Base-by-base conservation (phyloP, 2,329 filamentous ascomycete species). In the Sporothrix mexicana region DNA sequence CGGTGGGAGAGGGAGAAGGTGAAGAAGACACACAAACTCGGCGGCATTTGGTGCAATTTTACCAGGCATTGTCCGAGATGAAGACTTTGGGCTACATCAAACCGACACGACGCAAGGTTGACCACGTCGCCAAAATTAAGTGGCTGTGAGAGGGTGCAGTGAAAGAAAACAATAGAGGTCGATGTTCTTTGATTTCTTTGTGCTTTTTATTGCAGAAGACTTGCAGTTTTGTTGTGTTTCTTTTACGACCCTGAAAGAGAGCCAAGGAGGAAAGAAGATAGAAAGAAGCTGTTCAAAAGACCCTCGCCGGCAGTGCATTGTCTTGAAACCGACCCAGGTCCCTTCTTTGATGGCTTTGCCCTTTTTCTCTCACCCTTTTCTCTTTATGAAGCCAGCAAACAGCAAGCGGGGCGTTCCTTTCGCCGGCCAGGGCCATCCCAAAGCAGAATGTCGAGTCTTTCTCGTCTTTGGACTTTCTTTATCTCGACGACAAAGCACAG, bases 51-150 rank as follows among this genome's bases (percentile, higher is more conserved):
- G 90, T 94, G 57, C 83, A 93, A 73, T 99, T 98, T 82, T 98
- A 98, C 81, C 88, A 90, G 74, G 93, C 89, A 5, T 81, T 98
- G 75, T 93, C 95, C 0, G 96, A 99, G 81, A 82, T 99, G 80
- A 92, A 91, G 80, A 88, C 91, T 71, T 85, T 99, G 78, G 96
- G 96, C 8, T 92, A 98, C 82, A 87, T 98, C 74, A 98, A 96
- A 84, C 87, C 88, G 74, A 98, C 92, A 79, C 93, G 92, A 82
- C 97, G 95, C 85, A 97, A 97, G 85, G 89, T 91, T 30, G 96
- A 98, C 80, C 95, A 98, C 82, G 84, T 98, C 77, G 91, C 93
- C 53, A 98, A 98, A 84, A 86, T 94, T 90, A 94, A 92, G 80
- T 96, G 95, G 77, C 83, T 96, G 74, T 88, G 74, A 15, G 20